Base-by-base conservation (phyloP, 192 early-diverging fungal genomes). In the Backusella luteola region DNA sequence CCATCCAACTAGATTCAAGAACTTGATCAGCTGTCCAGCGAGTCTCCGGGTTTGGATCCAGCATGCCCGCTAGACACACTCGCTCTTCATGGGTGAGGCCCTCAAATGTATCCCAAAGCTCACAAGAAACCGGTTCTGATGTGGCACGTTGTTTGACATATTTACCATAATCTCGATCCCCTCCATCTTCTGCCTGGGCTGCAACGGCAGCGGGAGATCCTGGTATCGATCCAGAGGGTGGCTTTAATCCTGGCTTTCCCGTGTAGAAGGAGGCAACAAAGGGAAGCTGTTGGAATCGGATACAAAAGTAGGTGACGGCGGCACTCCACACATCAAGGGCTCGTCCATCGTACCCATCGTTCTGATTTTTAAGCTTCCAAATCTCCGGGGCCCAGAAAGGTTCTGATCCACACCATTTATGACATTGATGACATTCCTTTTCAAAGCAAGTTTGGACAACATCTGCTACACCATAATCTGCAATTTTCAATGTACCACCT, bases 301-400 rank as follows among this genome's bases (percentile, higher is more conserved):
- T 89, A 14, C 92, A 91, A 80, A 94, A 98, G 85, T 92, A 96
- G 23, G 97, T 96, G 39, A 97, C 93, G 59, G 94, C 97, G 21
- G 96, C 90, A 56, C 80, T 81, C 97, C 97, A 99, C 35, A 98
- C 85, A 82, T 99, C 97, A 11, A 96, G 93, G 32, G 89, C 84
- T 77, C 95, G 91, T 15, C 93, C 94, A 80, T 99, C 96, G 77
- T 99, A 99, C 70, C 95, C 93, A 73, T 91, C 90, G 67, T 81
- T 84, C 4, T 84, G 69, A 35, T 68, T 44, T 74, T 90, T 94
- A 79, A 88, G 86, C 1, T 23, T 66, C 75, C 93, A 95, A 81
- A 88, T 90, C 85, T 98, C 97, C 8, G 98, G 98, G 14, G 97
- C 95, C 87, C 98, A 98, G 81, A 98, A 99, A 15, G 96, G 96